Evolutionary conservation across 2,329 filamentous ascomycete genomes (phyloP), one percentile per base, ranked within the genome.

Genomic region (Bipolaris gigantea): DNA sequence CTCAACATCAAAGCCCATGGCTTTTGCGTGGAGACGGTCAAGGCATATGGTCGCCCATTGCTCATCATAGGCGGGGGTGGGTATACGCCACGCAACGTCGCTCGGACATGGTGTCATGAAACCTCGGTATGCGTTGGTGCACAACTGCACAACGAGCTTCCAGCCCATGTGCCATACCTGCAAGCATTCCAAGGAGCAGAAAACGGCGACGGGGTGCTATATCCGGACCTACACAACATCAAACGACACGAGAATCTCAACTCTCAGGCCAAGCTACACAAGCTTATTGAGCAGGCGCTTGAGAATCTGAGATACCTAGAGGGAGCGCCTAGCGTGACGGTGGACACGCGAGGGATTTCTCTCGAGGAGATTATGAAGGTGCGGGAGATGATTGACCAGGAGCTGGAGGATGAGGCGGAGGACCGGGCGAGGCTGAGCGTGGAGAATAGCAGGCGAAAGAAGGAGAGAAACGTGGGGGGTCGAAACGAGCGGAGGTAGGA

Each of bases 1-100:
- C 85, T 99, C 56, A 95, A 96, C 73, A 94, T 99, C 56, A 88
- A 91, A 72, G 93, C 92, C 13, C 94, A 99, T 76, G 93, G 92
- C 48, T 88, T 88, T 60, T 99, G 94, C 73, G 90, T 97, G 54
- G 85, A 88, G 45, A 97, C 89, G 67, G 91, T 92, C 75, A 97
- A 97, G 75, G 84, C 81, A 42, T 85, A 92, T 59, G 81, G 83
- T 6, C 79, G 96, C 1, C 94, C 94, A 2, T 82, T 97, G 57
- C 86, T 99, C 45, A 85, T 99, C 50, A 90, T 97, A 54, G 94
- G 94, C 40, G 94, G 94, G 35, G 94, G 94, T 52, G 94, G 94
- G 25, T 99, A 99, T 76, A 99, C 94, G 13, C 92, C 94, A 5
- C 86, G 93, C 61, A 99, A 99, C 69, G 94, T 99, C 6, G 94